phyloP scores from a whole-genome alignment of 1,284 basidiomycete species.

The Abortiporus biennis region DNA sequence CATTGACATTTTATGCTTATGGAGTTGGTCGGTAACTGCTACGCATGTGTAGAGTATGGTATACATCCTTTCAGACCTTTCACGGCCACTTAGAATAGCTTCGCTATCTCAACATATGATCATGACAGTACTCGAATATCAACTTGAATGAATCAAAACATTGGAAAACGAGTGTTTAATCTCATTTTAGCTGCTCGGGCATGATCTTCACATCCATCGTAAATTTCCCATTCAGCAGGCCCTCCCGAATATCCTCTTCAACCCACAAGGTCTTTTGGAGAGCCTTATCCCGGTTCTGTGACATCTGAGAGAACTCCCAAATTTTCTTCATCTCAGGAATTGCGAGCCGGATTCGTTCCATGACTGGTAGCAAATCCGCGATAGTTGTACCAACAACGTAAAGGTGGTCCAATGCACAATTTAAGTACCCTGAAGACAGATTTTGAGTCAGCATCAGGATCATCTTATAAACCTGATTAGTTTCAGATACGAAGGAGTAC shows the following conservation, averaged over 20 bases:
- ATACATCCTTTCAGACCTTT: too few relatives aligned
- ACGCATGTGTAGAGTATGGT: too few relatives aligned
- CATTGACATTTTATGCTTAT: too few relatives aligned
- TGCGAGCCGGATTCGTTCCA: slow-evolving; percentile 9
- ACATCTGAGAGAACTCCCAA: slow-evolving; percentile 16
- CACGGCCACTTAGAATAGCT: too few relatives aligned
- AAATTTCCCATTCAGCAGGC: slow-evolving; percentile 7
- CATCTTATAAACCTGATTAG: background rate
- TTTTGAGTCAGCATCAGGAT: background rate
- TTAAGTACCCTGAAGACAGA: slow-evolving; percentile 7
- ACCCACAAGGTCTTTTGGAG: slow-evolving; percentile 5
- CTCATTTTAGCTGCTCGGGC: too few relatives aligned
- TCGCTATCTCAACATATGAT: too few relatives aligned
- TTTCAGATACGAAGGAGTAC: background rate
- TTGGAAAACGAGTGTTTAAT: too few relatives aligned
- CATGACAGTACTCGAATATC: background rate
- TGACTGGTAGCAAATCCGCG: slow-evolving; percentile 5
- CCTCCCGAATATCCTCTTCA: slow-evolving; percentile 9
- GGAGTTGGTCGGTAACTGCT: too few relatives aligned
- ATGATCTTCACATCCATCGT: slow-evolving; percentile 10
- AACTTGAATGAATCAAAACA: background rate
- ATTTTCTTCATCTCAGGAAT: slow-evolving; percentile 14
- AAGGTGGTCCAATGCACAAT: background rate
- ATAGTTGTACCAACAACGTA: slow-evolving; percentile 4
- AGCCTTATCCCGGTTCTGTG: slow-evolving; percentile 6